A percentile compares a stretch with the other conserved stretches of the same genome.
These are phyloP conservation scores for Solanum boliviense DNA, from an alignment of 257 asterid genomes.

Conservation along the genomic window DNA sequence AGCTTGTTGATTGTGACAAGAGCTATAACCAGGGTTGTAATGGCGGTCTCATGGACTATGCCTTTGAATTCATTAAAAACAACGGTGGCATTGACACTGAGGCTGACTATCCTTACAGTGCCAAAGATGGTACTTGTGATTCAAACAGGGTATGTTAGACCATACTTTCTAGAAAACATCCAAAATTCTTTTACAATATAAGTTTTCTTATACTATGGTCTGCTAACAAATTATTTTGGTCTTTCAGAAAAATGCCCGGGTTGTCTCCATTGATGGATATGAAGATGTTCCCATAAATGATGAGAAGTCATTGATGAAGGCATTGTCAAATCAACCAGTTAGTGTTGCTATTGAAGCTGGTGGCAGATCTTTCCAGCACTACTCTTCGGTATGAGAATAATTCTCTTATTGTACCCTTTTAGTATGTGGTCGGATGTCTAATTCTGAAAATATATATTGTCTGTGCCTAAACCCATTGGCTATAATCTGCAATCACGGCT, in stretches of 20 bases:
- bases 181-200: neutral
- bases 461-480: too few species aligned
- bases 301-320: slow-evolving; percentile 67
- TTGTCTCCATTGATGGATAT: slow-evolving; percentile 58
- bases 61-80: slow-evolving; percentile 47
- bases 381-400: slow-evolving; percentile 43
- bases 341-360: slow-evolving; percentile 93
- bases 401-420: neutral
- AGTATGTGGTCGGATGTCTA: neutral
- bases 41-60: slow-evolving; percentile 90
- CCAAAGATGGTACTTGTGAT: slow-evolving; percentile 54
- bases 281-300: slow-evolving; percentile 75
- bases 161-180: neutral
- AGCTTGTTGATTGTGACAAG: slow-evolving; percentile 71
- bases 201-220: neutral
- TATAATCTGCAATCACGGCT: neutral
- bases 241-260: slow-evolving; percentile 59
- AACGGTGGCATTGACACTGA: slow-evolving; percentile 86
- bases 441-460: neutral
- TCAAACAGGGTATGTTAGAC: slow-evolving; percentile 27
- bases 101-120: slow-evolving; percentile 68
- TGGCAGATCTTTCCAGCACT: slow-evolving; percentile 87
- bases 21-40: slow-evolving; percentile 63
- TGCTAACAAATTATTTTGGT: neutral
- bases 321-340: slow-evolving; percentile 64